Evolutionary conservation across 1,284 basidiomycete genomes (phyloP), one percentile per base, ranked within the genome.

Genomic region (Stereum hirsutum): DNA sequence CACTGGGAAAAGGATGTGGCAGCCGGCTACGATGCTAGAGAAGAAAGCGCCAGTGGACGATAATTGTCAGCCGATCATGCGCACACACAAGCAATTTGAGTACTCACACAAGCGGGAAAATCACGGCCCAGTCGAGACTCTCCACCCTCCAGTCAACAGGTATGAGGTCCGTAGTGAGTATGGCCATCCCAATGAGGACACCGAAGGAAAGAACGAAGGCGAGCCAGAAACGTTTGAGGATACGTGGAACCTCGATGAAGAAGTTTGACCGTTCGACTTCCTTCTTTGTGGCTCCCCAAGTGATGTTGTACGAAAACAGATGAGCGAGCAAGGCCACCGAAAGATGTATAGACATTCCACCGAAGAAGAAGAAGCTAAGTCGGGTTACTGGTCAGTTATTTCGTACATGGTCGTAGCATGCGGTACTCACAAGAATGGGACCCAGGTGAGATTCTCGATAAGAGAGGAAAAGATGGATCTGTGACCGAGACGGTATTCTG

Each of bases 161-260:
- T 0, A 87, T 60, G 6, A 75, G 44, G 6, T 60, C 46, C 8
- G 70, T 68, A 0, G 74, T 65, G 25, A 88, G 56, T 25, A 87
- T 57, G 41, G 75, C 59, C 65, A 87, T 78, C 41, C 57, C 64
- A 2, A 63, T 70, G 33, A 78, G 59, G 23, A 66, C 47, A 24
- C 72, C 17, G 40, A 72, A 52, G 42, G 68, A 79, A 32, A 89
- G 48, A 21, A 75, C 46, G 46, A 92, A 67, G 35, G 78, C 67
- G 19, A 79, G 54, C 61, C 82, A 78, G 64, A 88, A 87, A 12
- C 84, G 75, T 52, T 81, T 78, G 56, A 81, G 64, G 58, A 91
- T 91, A 48, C 73, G 76, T 0, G 90, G 90, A 6, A 90, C 79
- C 59, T 93, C 89, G 42, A 83, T 75, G 76, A 88, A 92, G 68